These are phyloP conservation scores for Neocatenulostroma microsporum DNA, from an alignment of 2,329 filamentous ascomycete genomes.

Conservation along the genomic window DNA sequence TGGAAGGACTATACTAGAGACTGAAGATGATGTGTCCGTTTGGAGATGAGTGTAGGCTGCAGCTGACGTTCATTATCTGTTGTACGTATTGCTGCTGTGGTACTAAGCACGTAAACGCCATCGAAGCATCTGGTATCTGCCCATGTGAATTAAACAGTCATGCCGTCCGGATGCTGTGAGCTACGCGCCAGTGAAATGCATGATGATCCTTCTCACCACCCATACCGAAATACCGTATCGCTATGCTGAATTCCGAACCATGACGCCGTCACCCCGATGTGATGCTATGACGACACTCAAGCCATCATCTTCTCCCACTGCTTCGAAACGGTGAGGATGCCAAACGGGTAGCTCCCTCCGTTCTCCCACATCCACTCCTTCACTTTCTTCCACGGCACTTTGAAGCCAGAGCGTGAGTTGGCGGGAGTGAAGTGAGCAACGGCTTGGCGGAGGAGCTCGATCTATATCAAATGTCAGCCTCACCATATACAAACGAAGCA, in stretches of 20 bases:
- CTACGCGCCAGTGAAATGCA: constrained; percentile 1
- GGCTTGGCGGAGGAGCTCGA: constrained; percentile 20
- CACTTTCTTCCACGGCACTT: constrained; percentile 54
- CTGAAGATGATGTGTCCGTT: too few species aligned
- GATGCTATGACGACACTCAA: too few species aligned
- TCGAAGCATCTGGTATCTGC: constrained; percentile 1
- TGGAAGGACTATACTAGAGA: too few species aligned
- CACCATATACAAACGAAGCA: neutral
- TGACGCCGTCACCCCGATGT: neutral
- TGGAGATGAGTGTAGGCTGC: too few species aligned
- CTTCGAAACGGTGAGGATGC: constrained; percentile 55
- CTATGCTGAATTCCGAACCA: neutral
- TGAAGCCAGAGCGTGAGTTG: constrained; percentile 20
- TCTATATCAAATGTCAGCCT: constrained; percentile 15
- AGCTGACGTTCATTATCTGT: too few species aligned
- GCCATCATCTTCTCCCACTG: constrained; percentile 47
- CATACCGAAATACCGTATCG: neutral
- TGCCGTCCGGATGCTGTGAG: neutral
- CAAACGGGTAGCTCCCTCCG: constrained; percentile 53
- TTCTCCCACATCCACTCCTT: constrained; percentile 45
- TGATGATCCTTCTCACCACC: neutral
- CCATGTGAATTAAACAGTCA: neutral
- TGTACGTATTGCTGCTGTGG: too few species aligned
- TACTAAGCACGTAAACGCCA: neutral
- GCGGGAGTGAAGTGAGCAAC: constrained; percentile 13